Conservation (phyloP, 495 filamentous ascomycete species). For the Aspergillus campestris region DNA sequence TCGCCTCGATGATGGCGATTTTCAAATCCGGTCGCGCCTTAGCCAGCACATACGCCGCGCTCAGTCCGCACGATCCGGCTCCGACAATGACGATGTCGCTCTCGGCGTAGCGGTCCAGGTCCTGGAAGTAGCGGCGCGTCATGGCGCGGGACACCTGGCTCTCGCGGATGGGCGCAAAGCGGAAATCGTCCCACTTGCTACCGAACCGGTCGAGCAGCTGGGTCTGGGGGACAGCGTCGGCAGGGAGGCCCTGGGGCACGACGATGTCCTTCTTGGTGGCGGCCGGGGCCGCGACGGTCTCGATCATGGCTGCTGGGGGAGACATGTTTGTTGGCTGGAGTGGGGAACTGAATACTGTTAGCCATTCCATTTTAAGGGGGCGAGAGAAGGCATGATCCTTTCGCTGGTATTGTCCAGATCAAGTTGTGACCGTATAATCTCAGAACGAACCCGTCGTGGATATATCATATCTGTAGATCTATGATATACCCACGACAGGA, state of each 20-base stretch:
- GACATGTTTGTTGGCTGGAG: slow-evolving; percentile 55
- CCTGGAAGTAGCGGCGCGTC: slow-evolving; percentile 83
- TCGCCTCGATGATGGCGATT: slow-evolving; percentile 84
- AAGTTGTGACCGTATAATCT: slow-evolving; percentile 96
- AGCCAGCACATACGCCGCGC: slow-evolving; percentile 73
- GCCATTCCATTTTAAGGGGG: slow-evolving; percentile 24
- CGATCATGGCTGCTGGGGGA: slow-evolving; percentile 56
- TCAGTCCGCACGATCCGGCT: slow-evolving; percentile 79
- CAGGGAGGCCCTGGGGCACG: slow-evolving; percentile 30
- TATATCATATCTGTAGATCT: too few species aligned
- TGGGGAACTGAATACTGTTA: slow-evolving; percentile 31
- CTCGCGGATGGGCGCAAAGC: slow-evolving; percentile 80
- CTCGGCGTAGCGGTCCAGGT: slow-evolving; percentile 83
- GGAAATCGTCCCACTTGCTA: slow-evolving; percentile 68
- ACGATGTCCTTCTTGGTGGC: slow-evolving; percentile 40
- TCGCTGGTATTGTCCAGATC: slow-evolving; percentile 99
- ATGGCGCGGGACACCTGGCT: slow-evolving; percentile 85
- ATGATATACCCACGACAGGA: slow-evolving; percentile 18
- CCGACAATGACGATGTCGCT: slow-evolving; percentile 87
- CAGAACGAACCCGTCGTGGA: slow-evolving; percentile 51
- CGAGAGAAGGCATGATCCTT: slow-evolving; percentile 79
- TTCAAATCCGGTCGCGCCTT: slow-evolving; percentile 81
- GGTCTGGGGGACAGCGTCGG: slow-evolving; percentile 31
- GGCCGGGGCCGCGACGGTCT: slow-evolving; percentile 32
- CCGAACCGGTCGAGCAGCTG: slow-evolving; percentile 54